Base-by-base conservation (phyloP, 1,284 basidiomycete genomes). In the Mixia osmundae region DNA sequence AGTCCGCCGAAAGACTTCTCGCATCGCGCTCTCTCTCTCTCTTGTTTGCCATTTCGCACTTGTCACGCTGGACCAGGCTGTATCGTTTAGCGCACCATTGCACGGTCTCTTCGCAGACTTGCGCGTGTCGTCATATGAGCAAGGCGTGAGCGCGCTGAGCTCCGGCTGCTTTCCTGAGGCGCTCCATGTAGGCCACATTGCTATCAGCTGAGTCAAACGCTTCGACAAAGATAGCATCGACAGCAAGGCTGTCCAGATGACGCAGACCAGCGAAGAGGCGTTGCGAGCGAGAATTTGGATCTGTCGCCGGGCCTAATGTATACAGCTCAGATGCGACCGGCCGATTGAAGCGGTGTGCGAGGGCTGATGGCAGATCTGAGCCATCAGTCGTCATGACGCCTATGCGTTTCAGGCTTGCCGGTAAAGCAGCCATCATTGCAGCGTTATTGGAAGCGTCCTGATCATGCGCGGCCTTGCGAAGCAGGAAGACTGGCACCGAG, bases 201-300 rank as follows among this genome's bases (percentile, higher is more conserved):
- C n/a, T n/a, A n/a, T n/a, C n/a, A n/a, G n/a, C n/a, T n/a, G n/a
- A n/a, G n/a, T n/a, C n/a, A n/a, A n/a, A n/a, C n/a, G n/a, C n/a
- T 57, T 97, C 87, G 35, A 91, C 68, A 11, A 95, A 55, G 47
- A 99, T 95, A 21, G 72, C 50, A 48, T 85, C 72, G 5, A 83
- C 83, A 1, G 71, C 71, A 30, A 64, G 57, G 35, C 56, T 58
- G 18, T 39, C 18, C 16, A 94, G 61, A 1, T 71, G 68, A 30
- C 94, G 64, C 33, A 97, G 60, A 0, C 83, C 87, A 42, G 82
- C 76, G 50, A 95, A 97, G 19, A 97, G 63, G 1, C 72, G 66
- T 34, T 72, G 72, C 0, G 85, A 89, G 7, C 75, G 74, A 7
- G 70, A 56, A 0, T 71, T 61, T 3, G 77, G 71, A 21, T 74